Conservation (phyloP, 2,329 filamentous ascomycete genomes). For the Diaporthe ilicicola region DNA sequence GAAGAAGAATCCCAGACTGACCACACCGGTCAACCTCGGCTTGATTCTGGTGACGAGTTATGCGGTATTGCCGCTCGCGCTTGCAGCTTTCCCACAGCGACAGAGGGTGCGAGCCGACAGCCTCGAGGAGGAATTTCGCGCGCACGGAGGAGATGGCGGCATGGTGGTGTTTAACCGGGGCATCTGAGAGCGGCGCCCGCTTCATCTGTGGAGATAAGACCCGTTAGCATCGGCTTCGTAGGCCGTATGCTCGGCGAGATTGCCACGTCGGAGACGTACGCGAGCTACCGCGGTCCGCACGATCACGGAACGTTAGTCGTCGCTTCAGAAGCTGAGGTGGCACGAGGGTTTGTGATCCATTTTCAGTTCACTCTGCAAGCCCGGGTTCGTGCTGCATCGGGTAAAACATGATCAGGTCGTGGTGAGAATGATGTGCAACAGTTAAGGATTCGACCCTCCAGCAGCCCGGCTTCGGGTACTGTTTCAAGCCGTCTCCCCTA, state of each 20-base stretch:
- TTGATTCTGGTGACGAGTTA: constrained; percentile 88
- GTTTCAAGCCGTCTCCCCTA: constrained; percentile 26
- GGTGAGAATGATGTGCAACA: constrained; percentile 14
- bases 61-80: constrained; percentile 86
- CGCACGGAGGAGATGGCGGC: constrained; percentile 78
- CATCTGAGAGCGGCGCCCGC: constrained; percentile 63
- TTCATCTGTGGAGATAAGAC: not conserved
- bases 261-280: not conserved
- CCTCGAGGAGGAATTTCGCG: constrained; percentile 88
- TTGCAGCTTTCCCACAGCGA: constrained; percentile 92
- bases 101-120: constrained; percentile 79
- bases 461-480: constrained; percentile 8
- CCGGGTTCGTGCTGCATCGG: not conserved
- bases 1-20: constrained; percentile 76
- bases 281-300: not conserved
- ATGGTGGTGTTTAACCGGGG: constrained; percentile 97
- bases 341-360: constrained; percentile 39
- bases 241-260: not conserved
- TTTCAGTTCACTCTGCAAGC: constrained; percentile 39
- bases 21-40: constrained; percentile 84
- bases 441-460: not conserved
- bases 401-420: constrained; percentile 1
- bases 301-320: not conserved
- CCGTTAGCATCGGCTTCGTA: not conserved
- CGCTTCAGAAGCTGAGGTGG: constrained; percentile 11